These are phyloP conservation scores for Metroxylon sagu DNA, from an alignment of 176 grass and related monocot species.

Conservation along the genomic window DNA sequence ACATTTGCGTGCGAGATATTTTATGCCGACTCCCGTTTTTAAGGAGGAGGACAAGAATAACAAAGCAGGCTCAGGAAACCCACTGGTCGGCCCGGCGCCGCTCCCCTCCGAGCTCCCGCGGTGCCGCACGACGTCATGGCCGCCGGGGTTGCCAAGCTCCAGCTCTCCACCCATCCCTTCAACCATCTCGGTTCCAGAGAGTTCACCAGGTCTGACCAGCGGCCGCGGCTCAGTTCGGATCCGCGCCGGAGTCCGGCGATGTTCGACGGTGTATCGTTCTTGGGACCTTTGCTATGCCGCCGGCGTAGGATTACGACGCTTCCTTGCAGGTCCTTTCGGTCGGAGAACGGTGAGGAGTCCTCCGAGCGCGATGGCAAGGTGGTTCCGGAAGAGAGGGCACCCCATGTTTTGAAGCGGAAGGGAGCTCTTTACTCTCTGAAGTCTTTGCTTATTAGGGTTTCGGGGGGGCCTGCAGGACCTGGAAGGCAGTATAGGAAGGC, in stretches of 20 bases:
- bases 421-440: slow-evolving; percentile 81
- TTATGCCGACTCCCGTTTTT: not conserved
- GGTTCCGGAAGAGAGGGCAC: slow-evolving; percentile 13
- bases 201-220: not conserved
- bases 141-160: slow-evolving; percentile 35
- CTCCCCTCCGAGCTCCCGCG: no score
- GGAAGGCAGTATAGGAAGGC: slow-evolving; percentile 52
- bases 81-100: no score
- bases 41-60: not conserved
- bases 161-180: slow-evolving; percentile 27
- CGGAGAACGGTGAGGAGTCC: slow-evolving; percentile 27
- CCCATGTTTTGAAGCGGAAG: slow-evolving; percentile 36
- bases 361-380: not conserved
- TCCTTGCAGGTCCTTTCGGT: slow-evolving; percentile 41
- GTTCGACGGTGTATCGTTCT: slow-evolving; percentile 20
- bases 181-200: slow-evolving; percentile 15
- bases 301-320: not conserved
- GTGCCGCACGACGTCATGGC: slow-evolving; percentile 29
- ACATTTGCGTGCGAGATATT: slow-evolving; percentile 10
- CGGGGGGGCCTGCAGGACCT: slow-evolving; percentile 41
- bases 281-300: slow-evolving; percentile 8
- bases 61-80: no score
- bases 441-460: slow-evolving; percentile 49
- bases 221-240: not conserved
- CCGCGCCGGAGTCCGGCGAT: not conserved